Evolutionary conservation across 805 yeast genomes (phyloP).

Genomic region (Yamadazyma kitorensis): DNA sequence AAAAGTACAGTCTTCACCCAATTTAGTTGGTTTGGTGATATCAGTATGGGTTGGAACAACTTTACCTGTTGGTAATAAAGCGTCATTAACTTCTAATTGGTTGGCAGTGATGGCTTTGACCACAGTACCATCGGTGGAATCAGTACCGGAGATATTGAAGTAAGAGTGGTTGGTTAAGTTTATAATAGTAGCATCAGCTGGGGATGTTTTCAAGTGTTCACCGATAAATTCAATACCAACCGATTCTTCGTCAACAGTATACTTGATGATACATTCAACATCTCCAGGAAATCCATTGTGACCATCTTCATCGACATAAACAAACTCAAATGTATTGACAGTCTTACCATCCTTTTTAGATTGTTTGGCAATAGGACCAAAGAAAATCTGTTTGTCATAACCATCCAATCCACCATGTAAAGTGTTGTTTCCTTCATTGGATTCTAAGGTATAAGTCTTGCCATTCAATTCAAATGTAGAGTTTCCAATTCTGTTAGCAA

Average conservation of each 20-base stretch:
- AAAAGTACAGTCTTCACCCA: slow-evolving; percentile 26
- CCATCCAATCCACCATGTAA: slow-evolving; percentile 58
- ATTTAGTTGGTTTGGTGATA: slow-evolving; percentile 17
- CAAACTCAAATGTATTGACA: slow-evolving; percentile 28
- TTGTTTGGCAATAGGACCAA: slow-evolving; percentile 51
- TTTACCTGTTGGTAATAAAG: slow-evolving; percentile 47
- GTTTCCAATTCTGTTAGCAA: slow-evolving; percentile 55
- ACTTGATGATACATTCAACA: slow-evolving; percentile 44
- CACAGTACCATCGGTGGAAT: slow-evolving; percentile 29
- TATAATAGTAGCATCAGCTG: slow-evolving; percentile 45
- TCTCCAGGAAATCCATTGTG: slow-evolving; percentile 63
- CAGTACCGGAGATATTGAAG: slow-evolving; percentile 44
- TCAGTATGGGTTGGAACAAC: slow-evolving; percentile 22
- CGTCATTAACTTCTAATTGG: slow-evolving; percentile 40
- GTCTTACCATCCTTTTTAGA: slow-evolving; percentile 25
- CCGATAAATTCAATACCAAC: slow-evolving; percentile 47
- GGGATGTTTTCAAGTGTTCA: slow-evolving; percentile 30
- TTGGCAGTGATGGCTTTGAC: slow-evolving; percentile 36
- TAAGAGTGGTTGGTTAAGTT: slow-evolving; percentile 64
- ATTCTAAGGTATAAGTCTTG: slow-evolving; percentile 36
- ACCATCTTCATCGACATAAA: slow-evolving; percentile 43
- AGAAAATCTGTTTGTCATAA: slow-evolving; percentile 47
- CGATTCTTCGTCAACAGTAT: slow-evolving; percentile 37
- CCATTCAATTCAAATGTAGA: slow-evolving; percentile 44
- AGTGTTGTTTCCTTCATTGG: slow-evolving; percentile 39